Evolutionary conservation across 495 filamentous ascomycete species (phyloP).

Genomic region (Zalerion maritima): DNA sequence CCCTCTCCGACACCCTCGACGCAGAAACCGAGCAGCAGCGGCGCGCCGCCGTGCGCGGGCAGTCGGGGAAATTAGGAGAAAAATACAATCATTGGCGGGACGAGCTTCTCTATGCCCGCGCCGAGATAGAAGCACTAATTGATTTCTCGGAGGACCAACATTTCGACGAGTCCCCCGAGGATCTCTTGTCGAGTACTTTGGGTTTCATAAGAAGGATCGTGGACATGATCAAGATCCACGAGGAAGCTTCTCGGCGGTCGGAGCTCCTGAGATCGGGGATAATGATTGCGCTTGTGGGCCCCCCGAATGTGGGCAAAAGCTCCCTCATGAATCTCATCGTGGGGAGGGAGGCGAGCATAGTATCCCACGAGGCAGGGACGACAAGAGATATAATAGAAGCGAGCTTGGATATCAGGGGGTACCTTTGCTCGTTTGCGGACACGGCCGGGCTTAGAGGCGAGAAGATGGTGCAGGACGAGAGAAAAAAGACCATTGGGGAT

Average conservation of each 20-base stretch:
- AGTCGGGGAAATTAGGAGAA: constrained; percentile 50
- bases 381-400: constrained; percentile 91
- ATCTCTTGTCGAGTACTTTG: constrained; percentile 54
- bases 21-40: constrained; percentile 93
- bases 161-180: constrained; percentile 74
- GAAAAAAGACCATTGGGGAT: constrained; percentile 39
- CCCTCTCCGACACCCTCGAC: constrained; percentile 67
- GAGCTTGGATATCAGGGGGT: constrained; percentile 78
- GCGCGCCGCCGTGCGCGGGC: constrained; percentile 65
- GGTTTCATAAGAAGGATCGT: constrained; percentile 44
- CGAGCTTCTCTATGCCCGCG: constrained; percentile 63
- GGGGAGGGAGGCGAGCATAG: constrained; percentile 89
- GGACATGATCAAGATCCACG: constrained; percentile 47
- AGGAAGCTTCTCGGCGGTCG: constrained; percentile 62
- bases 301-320: constrained; percentile 93
- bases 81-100: constrained; percentile 78
- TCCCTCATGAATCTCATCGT: constrained; percentile 82
- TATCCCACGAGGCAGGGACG: constrained; percentile 80
- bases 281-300: constrained; percentile 68
- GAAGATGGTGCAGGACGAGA: constrained; percentile 7
- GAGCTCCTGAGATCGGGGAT: constrained; percentile 82
- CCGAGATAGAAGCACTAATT: constrained; percentile 87
- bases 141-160: constrained; percentile 96
- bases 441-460: constrained; percentile 66
- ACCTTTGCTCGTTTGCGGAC: constrained; percentile 76